These are phyloP conservation scores for Tephrocybe sp. DNA, from an alignment of 768 basidiomycete species.

Conservation along the genomic window DNA sequence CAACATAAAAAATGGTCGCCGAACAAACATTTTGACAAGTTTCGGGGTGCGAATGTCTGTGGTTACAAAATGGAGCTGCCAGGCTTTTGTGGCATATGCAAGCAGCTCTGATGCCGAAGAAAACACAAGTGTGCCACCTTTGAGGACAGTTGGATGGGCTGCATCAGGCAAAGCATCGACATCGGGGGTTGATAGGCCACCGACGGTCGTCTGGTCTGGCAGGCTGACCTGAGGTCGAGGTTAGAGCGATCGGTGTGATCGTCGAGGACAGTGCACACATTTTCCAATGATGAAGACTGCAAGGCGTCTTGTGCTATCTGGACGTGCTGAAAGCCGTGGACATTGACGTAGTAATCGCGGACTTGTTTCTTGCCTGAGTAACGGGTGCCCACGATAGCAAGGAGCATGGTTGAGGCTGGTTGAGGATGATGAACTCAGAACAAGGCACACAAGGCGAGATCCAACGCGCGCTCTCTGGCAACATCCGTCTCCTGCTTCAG, in stretches of 20 bases:
- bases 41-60: conserved; percentile 56
- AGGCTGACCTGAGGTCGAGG: not conserved
- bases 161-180: not conserved
- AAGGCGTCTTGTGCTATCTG: conserved; percentile 27
- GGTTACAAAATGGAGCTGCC: conserved; percentile 81
- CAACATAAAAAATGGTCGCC: conserved; percentile 88
- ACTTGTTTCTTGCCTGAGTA: conserved; percentile 61
- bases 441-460: not conserved
- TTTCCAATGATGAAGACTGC: not conserved
- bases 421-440: too few species aligned
- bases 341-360: conserved; percentile 55
- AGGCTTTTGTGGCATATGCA: conserved; percentile 74
- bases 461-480: conserved; percentile 1
- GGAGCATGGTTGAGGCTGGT: conserved; percentile 46
- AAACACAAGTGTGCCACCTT: conserved; percentile 35
- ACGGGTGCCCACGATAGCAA: conserved; percentile 63
- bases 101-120: conserved; percentile 53
- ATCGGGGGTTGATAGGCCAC: not conserved
- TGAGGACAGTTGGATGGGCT: conserved; percentile 17
- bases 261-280: not conserved
- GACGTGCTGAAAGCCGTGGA: conserved; percentile 56
- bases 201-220: not conserved
- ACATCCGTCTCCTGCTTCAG: not conserved
- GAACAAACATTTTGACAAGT: conserved; percentile 67
- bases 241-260: not conserved